These are phyloP conservation scores for Tuber brumale DNA, from an alignment of 495 filamentous ascomycete genomes.

Conservation along the genomic window DNA sequence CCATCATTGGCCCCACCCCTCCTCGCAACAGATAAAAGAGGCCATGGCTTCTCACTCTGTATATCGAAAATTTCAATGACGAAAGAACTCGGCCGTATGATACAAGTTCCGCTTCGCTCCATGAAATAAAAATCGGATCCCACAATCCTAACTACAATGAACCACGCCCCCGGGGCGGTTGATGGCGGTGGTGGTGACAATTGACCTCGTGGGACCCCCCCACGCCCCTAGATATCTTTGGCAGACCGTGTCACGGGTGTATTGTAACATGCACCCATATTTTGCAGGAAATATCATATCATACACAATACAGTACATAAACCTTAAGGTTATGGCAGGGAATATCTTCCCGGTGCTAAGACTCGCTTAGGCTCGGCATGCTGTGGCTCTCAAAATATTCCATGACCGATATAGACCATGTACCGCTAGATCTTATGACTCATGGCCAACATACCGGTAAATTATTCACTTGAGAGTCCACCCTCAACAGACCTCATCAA, in stretches of 20 bases:
- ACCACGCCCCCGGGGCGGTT: not conserved
- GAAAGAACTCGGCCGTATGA: not conserved
- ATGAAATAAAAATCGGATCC: not conserved
- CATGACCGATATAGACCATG: not conserved
- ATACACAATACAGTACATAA: not conserved
- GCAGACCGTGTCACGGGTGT: not conserved
- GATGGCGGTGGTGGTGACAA: not conserved
- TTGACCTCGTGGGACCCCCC: too few relatives aligned
- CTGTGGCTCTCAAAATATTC: not conserved
- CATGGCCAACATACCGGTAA: not conserved
- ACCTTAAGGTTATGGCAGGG: not conserved
- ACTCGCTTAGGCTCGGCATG: not conserved
- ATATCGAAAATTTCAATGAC: not conserved
- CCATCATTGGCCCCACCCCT: constrained; percentile 1
- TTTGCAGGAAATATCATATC: not conserved
- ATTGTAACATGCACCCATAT: not conserved
- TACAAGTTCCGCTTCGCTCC: not conserved
- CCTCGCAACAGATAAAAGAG: not conserved
- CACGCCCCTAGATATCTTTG: not conserved
- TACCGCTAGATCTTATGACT: not conserved
- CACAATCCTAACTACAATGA: not conserved
- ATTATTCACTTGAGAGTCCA: not conserved
- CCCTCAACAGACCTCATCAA: not conserved
- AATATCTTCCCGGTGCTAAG: not conserved
- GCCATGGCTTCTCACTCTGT: not conserved